Percentiles rank a stretch among this genome's conserved stretches.
Evolutionary conservation across 345 rosid species (phyloP).

Genomic region (Populus pruinosa): DNA sequence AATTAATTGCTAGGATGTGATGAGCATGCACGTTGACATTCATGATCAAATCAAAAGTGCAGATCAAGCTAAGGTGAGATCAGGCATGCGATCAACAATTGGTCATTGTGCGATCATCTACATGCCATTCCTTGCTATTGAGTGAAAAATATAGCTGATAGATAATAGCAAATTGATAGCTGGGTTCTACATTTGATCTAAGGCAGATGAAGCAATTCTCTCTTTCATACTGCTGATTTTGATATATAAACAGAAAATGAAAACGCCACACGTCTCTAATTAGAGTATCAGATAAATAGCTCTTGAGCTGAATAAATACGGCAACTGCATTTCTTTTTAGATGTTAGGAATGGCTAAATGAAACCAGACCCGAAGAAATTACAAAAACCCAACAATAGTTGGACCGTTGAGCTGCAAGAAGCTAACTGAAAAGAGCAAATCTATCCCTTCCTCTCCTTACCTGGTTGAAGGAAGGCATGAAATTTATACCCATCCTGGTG

Average conservation of each 20-base stretch:
- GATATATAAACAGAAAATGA: background rate
- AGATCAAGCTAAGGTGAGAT: background rate
- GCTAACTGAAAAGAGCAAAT: background rate
- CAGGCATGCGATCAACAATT: background rate
- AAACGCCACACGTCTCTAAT: background rate
- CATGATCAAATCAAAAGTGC: background rate
- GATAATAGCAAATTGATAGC: background rate
- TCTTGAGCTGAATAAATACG: background rate
- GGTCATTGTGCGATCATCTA: background rate
- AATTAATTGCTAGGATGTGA: background rate
- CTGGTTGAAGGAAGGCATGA: background rate
- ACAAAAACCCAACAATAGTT: conserved; percentile 1
- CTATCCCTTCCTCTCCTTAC: background rate
- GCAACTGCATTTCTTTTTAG: background rate
- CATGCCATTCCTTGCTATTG: background rate
- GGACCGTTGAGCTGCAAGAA: background rate
- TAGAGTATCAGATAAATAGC: background rate
- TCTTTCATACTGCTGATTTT: background rate
- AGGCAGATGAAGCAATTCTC: background rate
- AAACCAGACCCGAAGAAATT: background rate
- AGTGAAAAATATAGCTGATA: background rate
- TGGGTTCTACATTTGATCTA: background rate
- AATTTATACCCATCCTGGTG: background rate
- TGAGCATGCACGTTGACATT: too few relatives aligned
- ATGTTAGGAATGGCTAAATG: background rate